A percentile compares a stretch with the other conserved stretches of the same genome.
These are phyloP conservation scores for Halophytophthora polymorphica DNA, from an alignment of 352 stramenopile species.

Conservation along the genomic window DNA sequence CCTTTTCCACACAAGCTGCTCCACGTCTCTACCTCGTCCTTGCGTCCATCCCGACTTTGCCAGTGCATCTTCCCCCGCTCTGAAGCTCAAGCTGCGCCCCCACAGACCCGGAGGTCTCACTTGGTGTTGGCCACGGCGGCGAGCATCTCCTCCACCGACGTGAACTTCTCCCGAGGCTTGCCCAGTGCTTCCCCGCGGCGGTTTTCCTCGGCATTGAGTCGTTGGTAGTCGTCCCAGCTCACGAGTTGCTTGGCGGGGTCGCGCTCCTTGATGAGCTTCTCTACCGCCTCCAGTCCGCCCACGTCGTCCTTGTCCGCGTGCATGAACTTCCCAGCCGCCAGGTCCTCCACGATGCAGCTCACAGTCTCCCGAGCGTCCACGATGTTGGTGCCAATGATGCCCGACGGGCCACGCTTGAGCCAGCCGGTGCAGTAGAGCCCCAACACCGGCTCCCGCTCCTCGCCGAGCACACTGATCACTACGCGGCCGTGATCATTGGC, in stretches of 20 bases:
- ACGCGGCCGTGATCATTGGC: constrained; percentile 59
- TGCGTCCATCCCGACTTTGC: neutral
- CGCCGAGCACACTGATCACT: constrained; percentile 33
- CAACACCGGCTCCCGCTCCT: constrained; percentile 33
- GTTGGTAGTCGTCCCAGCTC: constrained; percentile 61
- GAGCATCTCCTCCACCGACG: constrained; percentile 77
- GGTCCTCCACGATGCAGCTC: constrained; percentile 88
- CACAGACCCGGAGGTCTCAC: neutral
- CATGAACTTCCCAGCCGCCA: constrained; percentile 47
- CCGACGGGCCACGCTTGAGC: constrained; percentile 96
- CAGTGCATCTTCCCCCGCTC: too few species aligned
- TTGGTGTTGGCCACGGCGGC: constrained; percentile 24
- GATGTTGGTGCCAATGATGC: constrained; percentile 99
- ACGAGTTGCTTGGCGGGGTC: constrained; percentile 68
- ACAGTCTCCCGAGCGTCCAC: constrained; percentile 96
- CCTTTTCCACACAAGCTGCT: too few species aligned
- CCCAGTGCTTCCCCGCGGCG: constrained; percentile 47
- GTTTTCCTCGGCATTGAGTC: constrained; percentile 59
- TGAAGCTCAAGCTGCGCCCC: too few species aligned
- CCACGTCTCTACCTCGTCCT: constrained; percentile 6
- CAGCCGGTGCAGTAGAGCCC: constrained; percentile 96
- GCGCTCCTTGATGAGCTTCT: constrained; percentile 40
- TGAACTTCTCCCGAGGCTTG: constrained; percentile 83
- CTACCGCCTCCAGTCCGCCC: constrained; percentile 39
- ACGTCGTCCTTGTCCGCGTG: constrained; percentile 18